Evolutionary conservation across 2,329 filamentous ascomycete genomes (phyloP).

Genomic region (Ophiostoma pallidulum): DNA sequence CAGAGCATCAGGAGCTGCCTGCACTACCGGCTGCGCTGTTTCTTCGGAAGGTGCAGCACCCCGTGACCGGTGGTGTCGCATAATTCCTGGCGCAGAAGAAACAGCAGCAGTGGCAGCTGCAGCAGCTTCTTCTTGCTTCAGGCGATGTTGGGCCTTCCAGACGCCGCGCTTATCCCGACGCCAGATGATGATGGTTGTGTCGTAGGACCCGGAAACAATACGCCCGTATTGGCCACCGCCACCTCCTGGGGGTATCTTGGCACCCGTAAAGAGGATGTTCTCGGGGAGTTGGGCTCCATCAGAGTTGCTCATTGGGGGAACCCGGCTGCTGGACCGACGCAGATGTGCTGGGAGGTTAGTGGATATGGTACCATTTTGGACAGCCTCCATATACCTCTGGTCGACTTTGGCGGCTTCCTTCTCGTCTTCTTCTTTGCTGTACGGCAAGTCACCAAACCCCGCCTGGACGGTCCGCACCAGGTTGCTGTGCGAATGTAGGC

Average conservation of each 20-base stretch:
- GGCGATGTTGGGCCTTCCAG: constrained; percentile 68
- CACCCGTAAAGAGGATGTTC: constrained; percentile 70
- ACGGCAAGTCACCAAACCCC: constrained; percentile 80
- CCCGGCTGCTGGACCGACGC: background rate
- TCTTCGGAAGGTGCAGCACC: background rate
- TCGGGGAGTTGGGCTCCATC: constrained; percentile 66
- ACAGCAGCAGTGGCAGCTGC: constrained; percentile 27
- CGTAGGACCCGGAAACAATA: constrained; percentile 96
- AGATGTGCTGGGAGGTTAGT: background rate
- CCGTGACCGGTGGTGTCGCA: background rate
- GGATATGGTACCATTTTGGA: constrained; percentile 41
- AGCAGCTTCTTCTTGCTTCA: constrained; percentile 65
- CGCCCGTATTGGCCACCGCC: constrained; percentile 81
- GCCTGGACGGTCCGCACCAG: constrained; percentile 93
- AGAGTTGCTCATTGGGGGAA: background rate
- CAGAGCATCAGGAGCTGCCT: background rate
- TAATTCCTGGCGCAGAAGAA: background rate
- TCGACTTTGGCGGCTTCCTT: constrained; percentile 66
- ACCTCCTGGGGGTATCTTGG: constrained; percentile 81
- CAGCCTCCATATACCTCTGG: constrained; percentile 55
- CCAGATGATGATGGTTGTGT: constrained; percentile 94
- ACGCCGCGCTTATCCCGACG: constrained; percentile 73
- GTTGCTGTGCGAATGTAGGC: constrained; percentile 68
- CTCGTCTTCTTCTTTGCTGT: constrained; percentile 65
- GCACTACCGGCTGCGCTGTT: background rate